Evolutionary conservation across 345 rosid genomes (phyloP).

Genomic region (Salix koriyanagi): DNA sequence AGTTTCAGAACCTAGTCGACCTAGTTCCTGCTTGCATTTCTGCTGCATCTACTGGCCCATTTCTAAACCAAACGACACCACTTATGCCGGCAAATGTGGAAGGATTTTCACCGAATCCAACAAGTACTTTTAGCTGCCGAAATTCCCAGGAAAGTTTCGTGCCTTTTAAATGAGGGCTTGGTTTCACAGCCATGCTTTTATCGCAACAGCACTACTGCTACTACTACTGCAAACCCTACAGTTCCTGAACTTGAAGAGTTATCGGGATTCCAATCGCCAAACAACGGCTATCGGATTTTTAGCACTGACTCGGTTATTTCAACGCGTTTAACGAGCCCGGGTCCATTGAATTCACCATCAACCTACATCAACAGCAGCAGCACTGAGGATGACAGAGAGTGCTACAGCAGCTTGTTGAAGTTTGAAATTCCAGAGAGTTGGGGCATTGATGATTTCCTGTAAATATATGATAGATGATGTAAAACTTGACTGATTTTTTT

Average conservation of each 20-base stretch:
- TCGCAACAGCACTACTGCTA: background rate
- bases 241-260: slow-evolving; percentile 23
- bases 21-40: slow-evolving; percentile 25
- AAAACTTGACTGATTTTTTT: background rate
- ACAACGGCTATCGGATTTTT: slow-evolving; percentile 34
- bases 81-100: slow-evolving; percentile 19
- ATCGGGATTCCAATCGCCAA: slow-evolving; percentile 27
- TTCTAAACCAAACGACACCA: slow-evolving; percentile 30
- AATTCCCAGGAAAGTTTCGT: slow-evolving; percentile 24
- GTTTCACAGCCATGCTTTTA: slow-evolving; percentile 22
- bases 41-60: slow-evolving; percentile 1
- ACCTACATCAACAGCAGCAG: slow-evolving; percentile 49
- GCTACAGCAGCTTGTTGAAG: slow-evolving; percentile 68
- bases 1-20: slow-evolving; percentile 18
- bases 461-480: slow-evolving; percentile 15
- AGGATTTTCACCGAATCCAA: slow-evolving; percentile 6
- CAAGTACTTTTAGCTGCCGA: background rate
- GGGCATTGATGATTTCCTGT: slow-evolving; percentile 62
- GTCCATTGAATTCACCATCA: slow-evolving; percentile 48
- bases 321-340: slow-evolving; percentile 53
- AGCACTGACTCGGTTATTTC: slow-evolving; percentile 52
- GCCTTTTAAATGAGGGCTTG: slow-evolving; percentile 9
- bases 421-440: slow-evolving; percentile 70
- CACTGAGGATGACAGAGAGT: slow-evolving; percentile 62
- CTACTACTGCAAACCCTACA: slow-evolving; percentile 9